A percentile compares a stretch with the other conserved stretches of the same genome.
Evolutionary conservation across 163 green algal genomes (phyloP).

Genomic region (Chlorella variabilis): DNA sequence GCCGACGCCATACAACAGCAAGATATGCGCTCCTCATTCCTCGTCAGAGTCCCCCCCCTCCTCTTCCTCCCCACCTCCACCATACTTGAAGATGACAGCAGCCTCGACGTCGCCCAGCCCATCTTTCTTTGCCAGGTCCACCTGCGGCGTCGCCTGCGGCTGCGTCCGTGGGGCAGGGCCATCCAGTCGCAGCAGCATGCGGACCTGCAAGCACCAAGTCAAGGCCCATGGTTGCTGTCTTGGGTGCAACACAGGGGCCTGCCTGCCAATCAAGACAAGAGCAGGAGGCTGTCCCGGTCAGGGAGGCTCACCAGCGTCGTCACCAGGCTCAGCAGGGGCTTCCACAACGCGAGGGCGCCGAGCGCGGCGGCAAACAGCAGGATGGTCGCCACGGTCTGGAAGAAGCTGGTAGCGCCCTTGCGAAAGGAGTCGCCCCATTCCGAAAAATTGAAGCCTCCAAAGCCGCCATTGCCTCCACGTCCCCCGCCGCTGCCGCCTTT

Average conservation of each 20-base stretch:
- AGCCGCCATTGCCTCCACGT: constrained; percentile 26
- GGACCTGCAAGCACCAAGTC: neutral
- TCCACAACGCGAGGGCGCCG: constrained; percentile 29
- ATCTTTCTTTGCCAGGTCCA: constrained; percentile 42
- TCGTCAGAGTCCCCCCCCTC: constrained; percentile 19
- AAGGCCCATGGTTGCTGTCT: neutral
- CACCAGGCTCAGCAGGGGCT: constrained; percentile 17
- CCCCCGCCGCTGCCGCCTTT: constrained; percentile 25
- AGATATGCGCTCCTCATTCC: neutral
- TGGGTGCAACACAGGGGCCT: neutral
- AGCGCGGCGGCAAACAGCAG: constrained; percentile 37
- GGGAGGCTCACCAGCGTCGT: constrained; percentile 6
- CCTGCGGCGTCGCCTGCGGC: neutral
- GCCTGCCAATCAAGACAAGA: no score
- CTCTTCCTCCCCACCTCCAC: constrained; percentile 13
- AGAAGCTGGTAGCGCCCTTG: constrained; percentile 4
- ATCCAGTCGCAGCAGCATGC: constrained; percentile 41
- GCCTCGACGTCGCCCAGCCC: constrained; percentile 47
- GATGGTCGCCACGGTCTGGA: constrained; percentile 40
- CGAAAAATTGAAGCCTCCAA: constrained; percentile 35
- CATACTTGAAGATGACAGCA: constrained; percentile 43
- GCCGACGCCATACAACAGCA: no score
- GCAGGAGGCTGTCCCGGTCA: no score
- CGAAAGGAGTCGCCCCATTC: constrained; percentile 42
- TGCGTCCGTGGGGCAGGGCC: constrained; percentile 23